A percentile compares a stretch with the other conserved stretches of the same genome.
phyloP scores from a whole-genome alignment of 2,329 filamentous ascomycete species.

The Coniochaeta sp. region DNA sequence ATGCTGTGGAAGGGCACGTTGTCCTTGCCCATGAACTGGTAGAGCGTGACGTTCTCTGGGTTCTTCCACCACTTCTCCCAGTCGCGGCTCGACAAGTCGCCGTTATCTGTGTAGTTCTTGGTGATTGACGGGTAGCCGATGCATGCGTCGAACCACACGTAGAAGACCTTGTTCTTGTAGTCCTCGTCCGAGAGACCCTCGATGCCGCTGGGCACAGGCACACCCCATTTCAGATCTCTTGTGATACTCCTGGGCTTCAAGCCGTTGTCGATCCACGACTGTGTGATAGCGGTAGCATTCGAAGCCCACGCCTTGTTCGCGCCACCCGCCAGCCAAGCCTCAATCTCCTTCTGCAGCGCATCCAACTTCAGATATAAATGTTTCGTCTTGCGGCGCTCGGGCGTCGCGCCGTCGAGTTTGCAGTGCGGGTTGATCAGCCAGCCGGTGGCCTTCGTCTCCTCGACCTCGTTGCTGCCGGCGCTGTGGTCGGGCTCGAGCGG shows the following conservation, averaged over 20 bases:
- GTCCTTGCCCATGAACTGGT: conserved; percentile 95
- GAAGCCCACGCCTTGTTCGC: conserved; percentile 70
- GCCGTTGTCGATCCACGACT: conserved; percentile 77
- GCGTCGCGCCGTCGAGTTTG: conserved; percentile 81
- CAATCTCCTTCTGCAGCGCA: conserved; percentile 69
- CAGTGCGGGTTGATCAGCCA: conserved; percentile 73
- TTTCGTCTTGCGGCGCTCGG: conserved; percentile 74
- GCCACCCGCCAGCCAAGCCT: conserved; percentile 64
- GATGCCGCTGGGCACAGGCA: conserved; percentile 43
- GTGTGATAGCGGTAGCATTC: conserved; percentile 70
- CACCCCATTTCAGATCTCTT: conserved; percentile 86
- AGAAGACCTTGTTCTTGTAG: conserved; percentile 66
- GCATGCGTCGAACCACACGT: conserved; percentile 66
- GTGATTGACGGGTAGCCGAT: conserved; percentile 96
- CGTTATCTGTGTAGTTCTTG: conserved; percentile 67
- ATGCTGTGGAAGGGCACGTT: conserved; percentile 79
- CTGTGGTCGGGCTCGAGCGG: conserved; percentile 48
- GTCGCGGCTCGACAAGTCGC: conserved; percentile 44
- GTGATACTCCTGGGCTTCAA: conserved; percentile 85
- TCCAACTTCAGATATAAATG: conserved; percentile 88
- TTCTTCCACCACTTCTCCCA: conserved; percentile 97
- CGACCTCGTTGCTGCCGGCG: conserved; percentile 21
- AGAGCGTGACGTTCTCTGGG: conserved; percentile 78
- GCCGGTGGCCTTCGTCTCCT: conserved; percentile 32
- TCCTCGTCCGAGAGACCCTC: conserved; percentile 45